Evolutionary conservation across 2,329 filamentous ascomycete species (phyloP).

Genomic region (Hypoxylon sp.): DNA sequence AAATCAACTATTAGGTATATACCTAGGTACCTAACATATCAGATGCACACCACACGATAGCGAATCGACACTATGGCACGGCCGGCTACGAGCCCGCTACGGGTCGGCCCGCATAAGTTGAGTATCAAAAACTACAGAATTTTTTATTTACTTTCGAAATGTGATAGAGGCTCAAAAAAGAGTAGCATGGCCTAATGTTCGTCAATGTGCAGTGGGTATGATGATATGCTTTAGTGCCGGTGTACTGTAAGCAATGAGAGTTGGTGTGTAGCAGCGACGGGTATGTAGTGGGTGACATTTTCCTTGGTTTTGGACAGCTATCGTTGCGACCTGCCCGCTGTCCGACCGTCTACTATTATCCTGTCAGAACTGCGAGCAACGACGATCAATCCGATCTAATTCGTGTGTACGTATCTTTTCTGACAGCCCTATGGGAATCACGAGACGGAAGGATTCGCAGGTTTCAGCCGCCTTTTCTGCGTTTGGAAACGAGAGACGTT

Average conservation of each 20-base stretch:
- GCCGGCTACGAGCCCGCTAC: constrained; percentile 14
- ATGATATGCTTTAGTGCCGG: constrained; percentile 37
- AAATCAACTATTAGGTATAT: background rate
- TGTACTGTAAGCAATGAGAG: constrained; percentile 18
- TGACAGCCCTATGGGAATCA: constrained; percentile 44
- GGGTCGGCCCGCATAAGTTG: constrained; percentile 16
- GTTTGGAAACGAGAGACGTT: constrained; percentile 21
- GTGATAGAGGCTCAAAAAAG: constrained; percentile 34
- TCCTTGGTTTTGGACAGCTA: constrained; percentile 1
- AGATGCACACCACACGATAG: constrained; percentile 10
- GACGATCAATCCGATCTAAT: constrained; percentile 42
- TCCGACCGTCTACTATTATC: constrained; percentile 2
- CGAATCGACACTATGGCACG: constrained; percentile 16
- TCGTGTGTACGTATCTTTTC: constrained; percentile 34
- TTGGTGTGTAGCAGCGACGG: constrained; percentile 17
- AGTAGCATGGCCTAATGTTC: constrained; percentile 30
- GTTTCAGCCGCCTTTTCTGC: constrained; percentile 34
- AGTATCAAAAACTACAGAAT: constrained; percentile 10
- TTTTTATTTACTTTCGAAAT: background rate
- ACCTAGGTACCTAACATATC: background rate
- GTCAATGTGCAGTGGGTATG: constrained; percentile 34
- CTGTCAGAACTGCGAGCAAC: constrained; percentile 29
- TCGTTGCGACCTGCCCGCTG: constrained; percentile 11
- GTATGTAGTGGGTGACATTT: constrained; percentile 25
- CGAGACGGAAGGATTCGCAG: constrained; percentile 30